A percentile compares a stretch with the other conserved stretches of the same genome.
These are phyloP conservation scores for Pterocarpus santalinus DNA, from an alignment of 306 rosid species.

Conservation along the genomic window DNA sequence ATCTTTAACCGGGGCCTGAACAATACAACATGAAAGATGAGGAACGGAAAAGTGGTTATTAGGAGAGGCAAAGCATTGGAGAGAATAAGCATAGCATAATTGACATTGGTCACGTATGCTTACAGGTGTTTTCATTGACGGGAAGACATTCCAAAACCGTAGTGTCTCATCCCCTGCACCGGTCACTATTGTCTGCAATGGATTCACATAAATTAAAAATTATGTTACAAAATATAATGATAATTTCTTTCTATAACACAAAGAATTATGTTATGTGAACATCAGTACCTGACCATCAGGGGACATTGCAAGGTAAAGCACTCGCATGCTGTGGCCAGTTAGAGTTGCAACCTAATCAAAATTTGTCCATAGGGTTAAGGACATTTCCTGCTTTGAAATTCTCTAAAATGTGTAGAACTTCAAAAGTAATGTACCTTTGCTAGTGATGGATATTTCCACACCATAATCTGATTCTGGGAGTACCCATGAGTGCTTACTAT, in stretches of 20 bases:
- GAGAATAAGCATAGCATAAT: background rate
- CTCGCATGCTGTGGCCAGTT: slow-evolving; percentile 98
- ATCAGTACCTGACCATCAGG: slow-evolving; percentile 93
- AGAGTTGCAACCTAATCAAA: slow-evolving; percentile 86
- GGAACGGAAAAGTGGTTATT: background rate
- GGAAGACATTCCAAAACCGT: slow-evolving; percentile 92
- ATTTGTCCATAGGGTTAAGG: background rate
- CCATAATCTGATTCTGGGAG: slow-evolving; percentile 98
- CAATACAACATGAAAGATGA: slow-evolving; percentile 13
- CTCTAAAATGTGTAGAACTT: background rate
- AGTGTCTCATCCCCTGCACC: slow-evolving; percentile 99
- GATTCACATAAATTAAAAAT: background rate
- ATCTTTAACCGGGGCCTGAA: slow-evolving; percentile 85
- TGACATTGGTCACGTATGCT: slow-evolving; percentile 47
- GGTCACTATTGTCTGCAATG: slow-evolving; percentile 87
- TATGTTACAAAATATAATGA: background rate
- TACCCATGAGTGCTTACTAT: slow-evolving; percentile 97
- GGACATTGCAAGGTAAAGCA: slow-evolving; percentile 94
- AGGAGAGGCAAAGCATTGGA: background rate
- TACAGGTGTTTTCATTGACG: slow-evolving; percentile 88
- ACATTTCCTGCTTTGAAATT: background rate
- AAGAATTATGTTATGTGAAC: slow-evolving; percentile 7
- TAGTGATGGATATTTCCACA: slow-evolving; percentile 98
- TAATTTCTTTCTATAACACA: background rate
- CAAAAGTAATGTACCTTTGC: slow-evolving; percentile 74